Evolutionary conservation across 352 stramenopile species (phyloP), one percentile per base, ranked within the genome.

Genomic region (Pythium scleroteichum): DNA sequence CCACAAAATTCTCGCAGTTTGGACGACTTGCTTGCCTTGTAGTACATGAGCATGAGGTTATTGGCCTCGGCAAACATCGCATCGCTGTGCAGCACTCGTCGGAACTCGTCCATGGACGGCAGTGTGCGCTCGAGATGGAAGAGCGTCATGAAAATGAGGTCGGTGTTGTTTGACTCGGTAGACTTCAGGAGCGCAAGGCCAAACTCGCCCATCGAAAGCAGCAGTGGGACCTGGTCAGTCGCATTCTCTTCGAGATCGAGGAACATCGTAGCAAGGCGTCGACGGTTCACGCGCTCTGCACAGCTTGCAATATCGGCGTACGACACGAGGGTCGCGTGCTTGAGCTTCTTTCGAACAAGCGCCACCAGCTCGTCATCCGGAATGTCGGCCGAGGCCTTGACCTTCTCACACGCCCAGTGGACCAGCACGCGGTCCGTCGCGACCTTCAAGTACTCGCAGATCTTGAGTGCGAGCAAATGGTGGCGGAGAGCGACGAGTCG

Each of bases 151-250:
- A 94, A 96, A 23, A 96, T 78, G 27, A 97, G 72, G 51, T 97
- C 88, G 8, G 82, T 90, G 55, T 96, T 91, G 68, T 92, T 94
- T 17, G 85, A 94, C 56, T 90, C 80, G 40, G 97, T 74, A 32
- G 90, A 87, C 62, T 97, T 96, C 61, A 84, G 80, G 61, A 97
- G 70, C 26, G 89, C 90, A 29, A 97, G 74, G 58, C 96, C 88
- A 51, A 95, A 94, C 56, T 97, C 89, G 32, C 86, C 86, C 90
- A 97, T 97, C 0, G 83, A 90, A 29, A 97, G 72, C 60, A 97
- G 71, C 56, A 97, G 60, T 24, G 87, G 87, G 41, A 97, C 89
- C 53, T 96, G 88, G 67, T 96, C 88, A 0, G 76, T 87, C n/a
- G 88, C 85, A 40, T 94, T 93, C 48, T 87, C 74, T 59, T 95